Conservation (phyloP, 1,284 basidiomycete genomes). For the Rhodotorula sp. region DNA sequence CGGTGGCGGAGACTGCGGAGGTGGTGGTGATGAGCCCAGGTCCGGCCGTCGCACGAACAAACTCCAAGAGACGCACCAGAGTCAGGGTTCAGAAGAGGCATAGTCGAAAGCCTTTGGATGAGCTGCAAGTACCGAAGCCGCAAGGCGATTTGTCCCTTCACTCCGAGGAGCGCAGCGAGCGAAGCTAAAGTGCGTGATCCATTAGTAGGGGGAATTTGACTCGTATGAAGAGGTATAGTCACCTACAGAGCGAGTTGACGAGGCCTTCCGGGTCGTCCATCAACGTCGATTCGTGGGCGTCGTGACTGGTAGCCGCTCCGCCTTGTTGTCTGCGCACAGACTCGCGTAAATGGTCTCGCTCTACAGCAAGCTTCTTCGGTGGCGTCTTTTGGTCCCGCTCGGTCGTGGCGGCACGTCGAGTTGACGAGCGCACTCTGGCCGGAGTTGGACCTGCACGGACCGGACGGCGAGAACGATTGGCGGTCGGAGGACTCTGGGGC, state of each 20-base stretch:
- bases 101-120: conserved; percentile 47
- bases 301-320: too few species aligned
- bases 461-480: neutral
- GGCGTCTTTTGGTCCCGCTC: conserved; percentile 13
- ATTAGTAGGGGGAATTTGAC: too few species aligned
- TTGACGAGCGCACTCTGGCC: neutral
- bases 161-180: conserved; percentile 64
- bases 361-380: neutral
- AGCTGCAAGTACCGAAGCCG: conserved; percentile 55
- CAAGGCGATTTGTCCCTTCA: conserved; percentile 56
- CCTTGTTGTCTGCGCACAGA: neutral
- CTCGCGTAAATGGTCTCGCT: neutral
- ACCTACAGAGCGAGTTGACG: too few species aligned
- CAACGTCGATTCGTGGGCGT: too few species aligned
- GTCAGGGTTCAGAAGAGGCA: too few species aligned
- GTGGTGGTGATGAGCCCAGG: neutral
- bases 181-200: conserved; percentile 55
- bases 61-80: neutral
- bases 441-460: neutral
- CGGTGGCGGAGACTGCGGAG: conserved; percentile 58
- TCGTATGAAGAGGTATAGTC: too few species aligned
- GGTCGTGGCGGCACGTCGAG: neutral
- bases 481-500: neutral
- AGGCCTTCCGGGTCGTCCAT: too few species aligned
- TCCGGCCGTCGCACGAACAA: too few species aligned